Conservation (phyloP, 2,329 filamentous ascomycete genomes). For the Colletotrichum coccodes region DNA sequence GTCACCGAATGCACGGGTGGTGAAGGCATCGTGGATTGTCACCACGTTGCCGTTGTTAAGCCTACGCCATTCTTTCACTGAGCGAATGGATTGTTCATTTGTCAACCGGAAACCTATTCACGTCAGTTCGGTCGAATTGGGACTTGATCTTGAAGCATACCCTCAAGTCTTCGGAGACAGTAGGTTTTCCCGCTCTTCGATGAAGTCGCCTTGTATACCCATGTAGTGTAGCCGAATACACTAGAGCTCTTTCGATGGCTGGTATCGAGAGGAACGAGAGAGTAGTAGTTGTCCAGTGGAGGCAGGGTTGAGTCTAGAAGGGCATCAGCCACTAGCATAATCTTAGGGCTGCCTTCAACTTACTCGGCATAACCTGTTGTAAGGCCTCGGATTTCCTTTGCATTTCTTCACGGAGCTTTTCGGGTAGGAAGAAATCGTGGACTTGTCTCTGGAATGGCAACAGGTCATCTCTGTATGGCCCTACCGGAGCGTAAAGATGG, state of each 20-base stretch:
- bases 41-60: slow-evolving; percentile 86
- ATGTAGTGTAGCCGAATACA: slow-evolving; percentile 88
- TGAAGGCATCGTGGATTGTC: slow-evolving; percentile 90
- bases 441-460: slow-evolving; percentile 86
- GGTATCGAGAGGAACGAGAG: slow-evolving; percentile 88
- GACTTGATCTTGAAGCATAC: slow-evolving; percentile 46
- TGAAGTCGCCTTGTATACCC: slow-evolving; percentile 94
- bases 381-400: slow-evolving; percentile 90
- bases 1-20: slow-evolving; percentile 90
- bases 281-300: slow-evolving; percentile 88
- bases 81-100: slow-evolving; percentile 87
- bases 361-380: slow-evolving; percentile 84
- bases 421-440: slow-evolving; percentile 92
- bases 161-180: slow-evolving; percentile 86
- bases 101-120: slow-evolving; percentile 80
- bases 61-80: slow-evolving; percentile 89
- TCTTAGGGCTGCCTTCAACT: slow-evolving; percentile 38
- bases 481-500: slow-evolving; percentile 90
- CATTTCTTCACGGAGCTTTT: slow-evolving; percentile 86
- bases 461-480: slow-evolving; percentile 83
- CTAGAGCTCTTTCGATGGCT: slow-evolving; percentile 80
- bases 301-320: slow-evolving; percentile 71
- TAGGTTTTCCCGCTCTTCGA: slow-evolving; percentile 91
- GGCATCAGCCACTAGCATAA: neutral
- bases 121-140: slow-evolving; percentile 31